Evolutionary conservation across 352 stramenopile genomes (phyloP).

Genomic region (Aphanomyces invadans): DNA sequence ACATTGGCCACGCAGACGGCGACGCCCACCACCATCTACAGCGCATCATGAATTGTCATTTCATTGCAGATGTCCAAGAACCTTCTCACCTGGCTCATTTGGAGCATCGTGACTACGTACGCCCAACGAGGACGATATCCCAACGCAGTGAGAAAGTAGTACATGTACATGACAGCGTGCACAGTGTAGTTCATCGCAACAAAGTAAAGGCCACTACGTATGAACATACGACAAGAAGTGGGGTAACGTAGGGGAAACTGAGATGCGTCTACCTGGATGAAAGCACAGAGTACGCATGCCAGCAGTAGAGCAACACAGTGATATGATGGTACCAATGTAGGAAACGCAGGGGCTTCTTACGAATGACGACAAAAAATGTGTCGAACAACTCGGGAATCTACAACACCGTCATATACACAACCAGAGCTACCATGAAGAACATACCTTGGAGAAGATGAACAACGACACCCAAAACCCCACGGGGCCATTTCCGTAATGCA

Average conservation of each 20-base stretch:
- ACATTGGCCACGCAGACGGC: conserved; percentile 59
- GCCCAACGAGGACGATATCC: conserved; percentile 68
- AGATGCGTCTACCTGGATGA: conserved; percentile 38
- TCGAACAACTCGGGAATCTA: conserved; percentile 89
- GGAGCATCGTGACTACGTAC: conserved; percentile 78
- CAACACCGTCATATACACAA: neutral
- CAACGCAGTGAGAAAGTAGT: conserved; percentile 88
- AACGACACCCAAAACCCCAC: conserved; percentile 73
- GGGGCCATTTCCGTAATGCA: conserved; percentile 59
- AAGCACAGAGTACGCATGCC: conserved; percentile 91
- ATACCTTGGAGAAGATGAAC: conserved; percentile 81
- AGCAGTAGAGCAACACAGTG: conserved; percentile 96
- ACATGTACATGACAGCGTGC: conserved; percentile 97
- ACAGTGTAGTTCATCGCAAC: conserved; percentile 98
- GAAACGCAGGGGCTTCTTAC: conserved; percentile 96
- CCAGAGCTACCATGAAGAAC: neutral
- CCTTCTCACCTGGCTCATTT: conserved; percentile 46
- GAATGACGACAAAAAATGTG: conserved; percentile 95
- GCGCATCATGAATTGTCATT: neutral
- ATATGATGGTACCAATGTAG: conserved; percentile 99
- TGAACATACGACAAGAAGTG: neutral
- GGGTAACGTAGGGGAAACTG: neutral
- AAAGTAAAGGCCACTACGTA: conserved; percentile 89
- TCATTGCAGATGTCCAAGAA: too few species aligned
- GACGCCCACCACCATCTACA: conserved; percentile 65